Evolutionary conservation across 768 basidiomycete genomes (phyloP), one percentile per base, ranked within the genome.

Genomic region (Rhizopogon vulgaris): DNA sequence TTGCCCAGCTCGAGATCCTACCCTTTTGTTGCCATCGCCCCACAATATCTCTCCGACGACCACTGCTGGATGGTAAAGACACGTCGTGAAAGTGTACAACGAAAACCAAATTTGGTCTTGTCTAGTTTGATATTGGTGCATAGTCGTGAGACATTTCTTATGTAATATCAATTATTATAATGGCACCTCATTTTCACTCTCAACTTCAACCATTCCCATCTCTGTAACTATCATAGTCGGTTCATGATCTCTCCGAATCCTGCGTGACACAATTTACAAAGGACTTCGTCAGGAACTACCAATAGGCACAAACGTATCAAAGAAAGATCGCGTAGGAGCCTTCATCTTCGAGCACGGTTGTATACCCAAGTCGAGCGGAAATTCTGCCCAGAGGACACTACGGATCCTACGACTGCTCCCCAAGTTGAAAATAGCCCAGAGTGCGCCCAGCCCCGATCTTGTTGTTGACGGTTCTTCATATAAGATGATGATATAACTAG

Each of bases 371-470:
- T 75, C n/a, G 80, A 83, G 52, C 82, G 63, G 58, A 82, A 80
- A 61, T 89, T 89, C 57, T 81, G 74, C 0, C 80, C 88, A 47
- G 90, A 73, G 15, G 87, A 81, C 25, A 90, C 85, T 12, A 83
- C 69, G 6, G 87, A 78, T 12, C 88, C 87, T 39, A 90, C 81
- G 43, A 91, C 85, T 48, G 82, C 82, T 28, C 87, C 87, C n/a
- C n/a, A 88, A 59, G 57, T 89, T 89, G 73, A 90, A 90, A 55
- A 90, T 85, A 30, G 75, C 69, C 89, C 88, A 93, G 79, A 0
- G 90, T 88, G 36, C 84, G 65, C 28, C 80, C 76, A 24, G 85
- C 72, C 14, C 91, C 90, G 25, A 93, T 73, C 52, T 78, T 78
- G 60, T 93, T 93, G 67, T 85, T 88, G 61, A 90, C 72, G 2